A percentile compares a stretch with the other conserved stretches of the same genome.
These are phyloP conservation scores for Asterionellopsis glacialis DNA, from an alignment of 108 stramenopile genomes.

Conservation along the genomic window DNA sequence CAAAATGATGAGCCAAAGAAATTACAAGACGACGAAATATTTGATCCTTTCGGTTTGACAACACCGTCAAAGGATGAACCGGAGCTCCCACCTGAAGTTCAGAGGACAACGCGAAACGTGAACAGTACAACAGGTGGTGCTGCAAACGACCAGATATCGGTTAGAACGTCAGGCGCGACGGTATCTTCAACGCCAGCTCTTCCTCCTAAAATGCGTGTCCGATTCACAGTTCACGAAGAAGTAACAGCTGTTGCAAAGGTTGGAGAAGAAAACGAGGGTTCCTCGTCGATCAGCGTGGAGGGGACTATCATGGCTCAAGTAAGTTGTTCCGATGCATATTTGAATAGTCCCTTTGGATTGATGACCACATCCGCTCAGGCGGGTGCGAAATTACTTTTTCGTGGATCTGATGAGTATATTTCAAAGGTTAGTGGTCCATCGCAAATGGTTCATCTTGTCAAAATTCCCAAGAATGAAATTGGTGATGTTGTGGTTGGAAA, in stretches of 20 bases:
- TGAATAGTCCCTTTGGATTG: conserved; percentile 49
- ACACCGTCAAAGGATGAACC: background rate
- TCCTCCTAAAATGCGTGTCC: conserved; percentile 43
- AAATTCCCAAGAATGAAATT: conserved; percentile 48
- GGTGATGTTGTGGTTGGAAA: conserved; percentile 32
- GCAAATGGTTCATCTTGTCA: conserved; percentile 24
- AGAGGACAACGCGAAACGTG: background rate
- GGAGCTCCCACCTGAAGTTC: background rate
- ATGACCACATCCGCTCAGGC: background rate
- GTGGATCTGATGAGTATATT: background rate
- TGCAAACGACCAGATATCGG: background rate
- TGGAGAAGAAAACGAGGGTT: conserved; percentile 30
- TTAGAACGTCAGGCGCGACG: background rate
- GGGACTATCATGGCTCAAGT: conserved; percentile 61
- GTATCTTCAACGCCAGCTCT: conserved; percentile 8
- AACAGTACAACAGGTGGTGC: background rate
- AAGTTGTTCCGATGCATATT: conserved; percentile 43
- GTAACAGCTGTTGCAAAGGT: conserved; percentile 36
- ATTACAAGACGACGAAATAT: background rate
- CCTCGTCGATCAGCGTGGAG: conserved; percentile 36
- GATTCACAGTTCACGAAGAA: conserved; percentile 57
- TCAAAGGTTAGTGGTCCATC: background rate
- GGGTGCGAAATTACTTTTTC: background rate
- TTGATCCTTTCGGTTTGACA: conserved; percentile 3
- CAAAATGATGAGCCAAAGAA: background rate